These are phyloP conservation scores for Chytriomyces sp. DNA, from an alignment of 192 early-diverging fungal genomes.

Conservation along the genomic window DNA sequence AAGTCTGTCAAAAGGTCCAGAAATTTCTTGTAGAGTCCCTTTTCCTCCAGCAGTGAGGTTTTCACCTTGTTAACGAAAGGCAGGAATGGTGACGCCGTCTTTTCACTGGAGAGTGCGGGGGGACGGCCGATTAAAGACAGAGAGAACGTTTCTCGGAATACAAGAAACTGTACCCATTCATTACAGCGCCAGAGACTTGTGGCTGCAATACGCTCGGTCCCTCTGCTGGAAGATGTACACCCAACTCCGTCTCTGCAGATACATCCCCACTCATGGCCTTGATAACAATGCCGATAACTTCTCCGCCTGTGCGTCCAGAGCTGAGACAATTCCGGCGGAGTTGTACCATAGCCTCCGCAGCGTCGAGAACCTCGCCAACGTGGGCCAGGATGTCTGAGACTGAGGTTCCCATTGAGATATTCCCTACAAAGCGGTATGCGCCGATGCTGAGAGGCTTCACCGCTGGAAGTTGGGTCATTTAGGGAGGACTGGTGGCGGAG, in stretches of 20 bases:
- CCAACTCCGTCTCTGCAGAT: no score
- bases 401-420: slow-evolving; percentile 8
- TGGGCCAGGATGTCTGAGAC: slow-evolving; percentile 20
- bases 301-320: no score
- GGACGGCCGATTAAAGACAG: no score
- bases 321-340: neutral
- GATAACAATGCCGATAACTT: no score
- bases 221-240: no score
- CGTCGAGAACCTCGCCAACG: slow-evolving; percentile 11
- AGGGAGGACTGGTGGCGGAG: neutral
- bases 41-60: slow-evolving; percentile 11
- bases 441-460: slow-evolving; percentile 1
- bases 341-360: neutral
- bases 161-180: no score
- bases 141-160: no score
- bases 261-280: no score
- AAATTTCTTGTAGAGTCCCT: slow-evolving; percentile 16
- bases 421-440: slow-evolving; percentile 8
- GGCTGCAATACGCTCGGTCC: no score
- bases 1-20: slow-evolving; percentile 23
- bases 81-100: neutral
- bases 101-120: neutral
- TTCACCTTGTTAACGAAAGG: slow-evolving; percentile 13
- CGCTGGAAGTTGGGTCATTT: neutral
- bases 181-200: no score